Base-by-base conservation (phyloP, 2,329 filamentous ascomycete species). In the Chaetomiaceae sp. region DNA sequence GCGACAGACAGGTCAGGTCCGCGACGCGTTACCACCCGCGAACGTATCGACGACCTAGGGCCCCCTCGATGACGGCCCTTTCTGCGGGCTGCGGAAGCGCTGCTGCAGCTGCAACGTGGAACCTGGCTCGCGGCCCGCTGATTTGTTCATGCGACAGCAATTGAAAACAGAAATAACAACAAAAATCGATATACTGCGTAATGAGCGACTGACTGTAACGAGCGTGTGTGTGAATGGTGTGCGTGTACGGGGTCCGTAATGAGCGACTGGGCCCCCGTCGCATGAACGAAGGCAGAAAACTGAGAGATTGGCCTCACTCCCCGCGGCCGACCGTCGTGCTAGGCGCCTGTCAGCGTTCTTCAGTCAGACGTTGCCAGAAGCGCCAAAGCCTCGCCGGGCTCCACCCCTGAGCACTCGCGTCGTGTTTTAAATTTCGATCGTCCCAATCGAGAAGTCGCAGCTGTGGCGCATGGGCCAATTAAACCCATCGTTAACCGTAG, bases 371-470 rank as follows among this genome's bases (percentile, higher is more conserved):
- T 39, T 43, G 40, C 41, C 40, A 44, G 32, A 47, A 38, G 40
- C 42, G 40, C 41, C 40, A 44, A 27, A 47, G 41, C 43, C 42
- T 47, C 46, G 46, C 48, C n/a, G 43, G 32, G 37, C 45, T 17
- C 46, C 33, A 29, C 50, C 49, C 47, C 43, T 47, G 49, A 46
- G 29, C 50, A 36, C 26, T 24, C 39, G 44, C 48, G 45, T 46
- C 52, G 42, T 52, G 51, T 52, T 55, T 53, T 56, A 57, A n/a
- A 57, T 56, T 57, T 57, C 50, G 53, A 56, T 57, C 50, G 34
- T 52, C 54, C 51, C 39, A 51, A 56, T 53, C 40, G 46, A 54
- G 52, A 33, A 56, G 45, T 33, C 40, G 54, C 50, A 53, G 47
- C 32, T 48, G 51, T 56, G 53, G 51, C 52, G 48, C 41, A 27